These are phyloP conservation scores for Aspergillus calidoustus DNA, from an alignment of 2,329 filamentous ascomycete genomes.

Conservation along the genomic window DNA sequence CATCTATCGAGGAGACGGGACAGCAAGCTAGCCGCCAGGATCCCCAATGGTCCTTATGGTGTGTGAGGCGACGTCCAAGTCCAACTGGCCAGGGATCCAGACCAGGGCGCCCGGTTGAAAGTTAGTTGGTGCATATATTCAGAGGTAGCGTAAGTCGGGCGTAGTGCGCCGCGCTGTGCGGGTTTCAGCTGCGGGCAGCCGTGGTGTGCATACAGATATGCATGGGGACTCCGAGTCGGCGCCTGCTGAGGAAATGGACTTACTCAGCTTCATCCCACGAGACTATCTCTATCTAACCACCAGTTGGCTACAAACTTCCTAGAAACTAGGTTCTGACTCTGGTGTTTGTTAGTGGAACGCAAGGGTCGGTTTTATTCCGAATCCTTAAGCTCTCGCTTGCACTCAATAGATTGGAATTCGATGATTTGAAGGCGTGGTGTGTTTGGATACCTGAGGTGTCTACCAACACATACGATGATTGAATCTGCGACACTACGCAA, in stretches of 20 bases:
- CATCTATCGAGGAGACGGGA: background rate
- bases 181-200: constrained; percentile 32
- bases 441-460: background rate
- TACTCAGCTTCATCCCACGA: no score
- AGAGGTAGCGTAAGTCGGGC: background rate
- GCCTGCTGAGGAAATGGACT: no score
- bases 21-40: background rate
- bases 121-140: background rate
- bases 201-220: constrained; percentile 27
- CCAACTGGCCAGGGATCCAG: background rate
- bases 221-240: constrained; percentile 11
- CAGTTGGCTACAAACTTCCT: no score
- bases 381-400: no score
- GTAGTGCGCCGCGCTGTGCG: background rate
- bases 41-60: background rate
- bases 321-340: no score
- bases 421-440: no score
- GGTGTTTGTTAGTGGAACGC: no score
- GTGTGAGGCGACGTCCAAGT: no score
- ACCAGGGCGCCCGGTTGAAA: background rate
- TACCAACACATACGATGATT: background rate
- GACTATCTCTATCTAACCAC: no score
- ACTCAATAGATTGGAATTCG: no score
- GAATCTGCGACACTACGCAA: no score
- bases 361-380: no score